Conservation (phyloP, 805 yeast genomes). For the Saturnispora kantuleensis region DNA sequence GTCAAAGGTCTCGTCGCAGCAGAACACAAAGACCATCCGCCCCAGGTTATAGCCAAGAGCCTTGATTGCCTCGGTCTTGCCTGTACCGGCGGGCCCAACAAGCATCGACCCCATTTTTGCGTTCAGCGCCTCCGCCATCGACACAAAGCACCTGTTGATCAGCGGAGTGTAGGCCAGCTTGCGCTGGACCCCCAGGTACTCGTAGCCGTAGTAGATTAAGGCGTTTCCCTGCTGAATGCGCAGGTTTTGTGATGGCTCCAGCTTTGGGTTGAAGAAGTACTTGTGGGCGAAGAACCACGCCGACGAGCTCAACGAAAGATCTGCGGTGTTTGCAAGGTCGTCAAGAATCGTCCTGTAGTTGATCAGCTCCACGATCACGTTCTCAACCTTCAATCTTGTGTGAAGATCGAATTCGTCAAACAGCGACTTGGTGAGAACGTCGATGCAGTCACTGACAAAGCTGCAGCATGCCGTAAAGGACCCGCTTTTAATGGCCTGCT, state of each 20-base stretch:
- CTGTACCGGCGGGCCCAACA: slow-evolving; percentile 96
- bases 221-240: slow-evolving; percentile 44
- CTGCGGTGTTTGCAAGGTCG: neutral
- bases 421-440: neutral
- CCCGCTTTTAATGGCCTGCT: slow-evolving; percentile 13
- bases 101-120: slow-evolving; percentile 82
- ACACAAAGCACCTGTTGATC: slow-evolving; percentile 49
- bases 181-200: slow-evolving; percentile 68
- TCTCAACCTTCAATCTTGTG: slow-evolving; percentile 40
- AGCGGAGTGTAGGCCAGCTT: slow-evolving; percentile 71
- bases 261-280: slow-evolving; percentile 30
- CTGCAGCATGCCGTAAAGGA: neutral
- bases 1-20: slow-evolving; percentile 87
- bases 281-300: slow-evolving; percentile 46
- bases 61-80: slow-evolving; percentile 87
- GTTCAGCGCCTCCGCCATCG: slow-evolving; percentile 66
- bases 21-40: slow-evolving; percentile 71
- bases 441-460: neutral
- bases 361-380: slow-evolving; percentile 55
- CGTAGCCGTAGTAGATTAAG: slow-evolving; percentile 59
- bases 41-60: slow-evolving; percentile 77
- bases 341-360: slow-evolving; percentile 40
- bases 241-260: slow-evolving; percentile 24
- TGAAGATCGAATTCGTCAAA: slow-evolving; percentile 19
- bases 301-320: slow-evolving; percentile 15